A percentile compares a stretch with the other conserved stretches of the same genome.
phyloP scores from a whole-genome alignment of 2,329 filamentous ascomycete species.

The Westerdykella sp. region DNA sequence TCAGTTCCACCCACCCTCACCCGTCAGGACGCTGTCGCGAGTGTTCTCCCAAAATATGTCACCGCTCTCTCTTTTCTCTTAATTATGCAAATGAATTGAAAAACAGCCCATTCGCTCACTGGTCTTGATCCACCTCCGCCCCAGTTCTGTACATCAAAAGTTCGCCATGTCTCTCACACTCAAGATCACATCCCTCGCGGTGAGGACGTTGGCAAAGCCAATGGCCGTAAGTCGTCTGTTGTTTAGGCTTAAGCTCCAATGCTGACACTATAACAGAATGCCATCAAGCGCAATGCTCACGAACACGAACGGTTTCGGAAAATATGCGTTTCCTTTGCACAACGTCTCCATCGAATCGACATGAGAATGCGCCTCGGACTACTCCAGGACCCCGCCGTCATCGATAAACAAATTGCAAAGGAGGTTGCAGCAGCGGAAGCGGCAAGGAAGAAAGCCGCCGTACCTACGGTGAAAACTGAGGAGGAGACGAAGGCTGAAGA shows the following conservation, averaged over 20 bases:
- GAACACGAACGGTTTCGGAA: slow-evolving; percentile 62
- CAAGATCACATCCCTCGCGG: slow-evolving; percentile 59
- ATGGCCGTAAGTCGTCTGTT: slow-evolving; percentile 50
- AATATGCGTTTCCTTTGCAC: slow-evolving; percentile 57
- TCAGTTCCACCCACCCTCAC: too few species aligned
- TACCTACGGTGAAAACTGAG: slow-evolving; percentile 58
- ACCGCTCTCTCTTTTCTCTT: too few species aligned
- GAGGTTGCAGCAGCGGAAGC: slow-evolving; percentile 52
- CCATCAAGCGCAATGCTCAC: slow-evolving; percentile 61
- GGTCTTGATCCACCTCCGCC: too few species aligned
- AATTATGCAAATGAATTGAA: too few species aligned
- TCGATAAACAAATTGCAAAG: slow-evolving; percentile 47
- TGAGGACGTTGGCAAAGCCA: slow-evolving; percentile 61
- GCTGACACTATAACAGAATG: slow-evolving; percentile 45
- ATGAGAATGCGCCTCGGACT: slow-evolving; percentile 63
- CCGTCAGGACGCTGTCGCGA: too few species aligned
- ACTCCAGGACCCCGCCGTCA: slow-evolving; percentile 55
- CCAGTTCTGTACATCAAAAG: slow-evolving; percentile 6
- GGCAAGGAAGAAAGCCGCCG: slow-evolving; percentile 45
- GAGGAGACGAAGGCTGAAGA: slow-evolving; percentile 54
- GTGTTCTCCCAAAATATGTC: too few species aligned
- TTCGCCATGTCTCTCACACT: slow-evolving; percentile 56
- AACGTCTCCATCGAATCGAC: slow-evolving; percentile 58
- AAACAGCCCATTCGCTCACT: too few species aligned
- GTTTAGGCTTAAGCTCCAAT: neutral